phyloP scores from a whole-genome alignment of 257 asterid genomes.

The Solanum chilense region DNA sequence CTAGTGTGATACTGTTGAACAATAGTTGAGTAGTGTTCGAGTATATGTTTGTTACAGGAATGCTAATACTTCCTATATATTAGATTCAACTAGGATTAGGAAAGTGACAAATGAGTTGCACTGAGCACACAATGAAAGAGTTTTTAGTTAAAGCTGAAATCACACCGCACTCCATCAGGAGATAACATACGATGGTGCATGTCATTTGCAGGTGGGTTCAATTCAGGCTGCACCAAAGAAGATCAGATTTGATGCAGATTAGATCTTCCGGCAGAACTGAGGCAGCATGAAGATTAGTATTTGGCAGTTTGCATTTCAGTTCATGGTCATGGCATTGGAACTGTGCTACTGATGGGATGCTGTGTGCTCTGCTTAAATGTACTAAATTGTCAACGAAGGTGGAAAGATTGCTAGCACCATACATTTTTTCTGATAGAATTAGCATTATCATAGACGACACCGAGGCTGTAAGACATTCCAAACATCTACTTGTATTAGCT shows the following conservation, averaged over 20 bases:
- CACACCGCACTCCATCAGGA: background rate
- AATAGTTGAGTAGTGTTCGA: background rate
- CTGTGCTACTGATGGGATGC: background rate
- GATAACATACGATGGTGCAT: background rate
- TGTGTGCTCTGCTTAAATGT: background rate
- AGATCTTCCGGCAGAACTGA: background rate
- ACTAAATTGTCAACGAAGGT: background rate
- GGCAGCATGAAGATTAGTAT: background rate
- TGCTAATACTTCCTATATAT: background rate
- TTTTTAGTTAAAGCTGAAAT: background rate
- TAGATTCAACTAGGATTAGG: background rate
- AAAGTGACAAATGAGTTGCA: background rate
- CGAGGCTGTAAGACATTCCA: background rate
- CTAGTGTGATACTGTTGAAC: background rate
- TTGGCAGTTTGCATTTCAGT: background rate
- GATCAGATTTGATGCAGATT: constrained; percentile 47
- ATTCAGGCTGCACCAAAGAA: constrained; percentile 61
- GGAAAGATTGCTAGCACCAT: background rate
- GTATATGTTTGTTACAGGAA: background rate
- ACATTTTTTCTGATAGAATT: background rate
- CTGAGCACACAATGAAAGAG: background rate
- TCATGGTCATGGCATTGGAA: background rate
- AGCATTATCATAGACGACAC: background rate
- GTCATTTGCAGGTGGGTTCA: constrained; percentile 44
- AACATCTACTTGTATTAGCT: background rate